Base-by-base conservation (phyloP, 192 early-diverging fungal species). In the Thamnidium elegans region DNA sequence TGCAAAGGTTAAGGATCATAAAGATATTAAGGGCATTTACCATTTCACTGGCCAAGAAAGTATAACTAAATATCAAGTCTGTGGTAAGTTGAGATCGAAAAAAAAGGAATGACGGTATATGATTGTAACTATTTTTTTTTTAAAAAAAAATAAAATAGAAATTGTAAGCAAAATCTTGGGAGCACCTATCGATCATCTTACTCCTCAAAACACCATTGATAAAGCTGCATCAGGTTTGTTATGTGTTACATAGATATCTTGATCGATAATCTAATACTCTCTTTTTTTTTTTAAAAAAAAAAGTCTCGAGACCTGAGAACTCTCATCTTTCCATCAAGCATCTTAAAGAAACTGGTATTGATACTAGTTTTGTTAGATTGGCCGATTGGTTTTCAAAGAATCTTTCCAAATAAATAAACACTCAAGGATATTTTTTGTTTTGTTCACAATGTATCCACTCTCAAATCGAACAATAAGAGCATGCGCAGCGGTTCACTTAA, bases 21-120 rank as follows among this genome's bases (percentile, higher is more conserved):
- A 73, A 46, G 66, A 68, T 31, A 70, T 89, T 14, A 68, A 63
- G 5, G 88, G 87, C 1, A 72, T 83, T 2, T 84, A 77, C 34
- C 90, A 92, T 58, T 92, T 87, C 68, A 81, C 76, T 20, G 80
- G 66, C 13, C 70, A 85, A 42, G 84, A 88, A 48, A 58, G 66
- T 44, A 81, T 78, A 48, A 88, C 86, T 3, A 92, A 92, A 70
- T 92, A 92, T 60, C 68, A 80, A 55, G 89, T 92, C 69, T 86
- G 86, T 66, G 66, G 87, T 86, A 80, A 65, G 76, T 68, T 15
- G 47, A 45, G 20, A 19, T 15, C 34, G 13, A 11, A 43, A 21
- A 30, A n/a, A 20, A n/a, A 3, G 5, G 44, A 63, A 17, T n/a
- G 11, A 4, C 32, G 17, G 30, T 10, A 14, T 39, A 13, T 31